Conservation (phyloP, 2,329 filamentous ascomycete species). For the Neurospora sp. region DNA sequence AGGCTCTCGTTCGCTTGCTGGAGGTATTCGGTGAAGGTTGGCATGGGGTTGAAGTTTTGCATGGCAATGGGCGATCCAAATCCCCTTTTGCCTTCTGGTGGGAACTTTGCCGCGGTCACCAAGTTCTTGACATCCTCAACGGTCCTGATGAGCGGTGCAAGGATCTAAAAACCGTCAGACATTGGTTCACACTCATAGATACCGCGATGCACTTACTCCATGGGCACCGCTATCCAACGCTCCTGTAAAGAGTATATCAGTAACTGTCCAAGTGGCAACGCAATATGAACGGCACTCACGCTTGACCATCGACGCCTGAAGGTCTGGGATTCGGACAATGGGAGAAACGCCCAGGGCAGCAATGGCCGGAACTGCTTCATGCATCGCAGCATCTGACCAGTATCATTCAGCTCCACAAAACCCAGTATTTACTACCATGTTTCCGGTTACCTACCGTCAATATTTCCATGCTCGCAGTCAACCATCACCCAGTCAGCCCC, state of each 20-base stretch:
- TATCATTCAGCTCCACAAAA: conserved; percentile 1
- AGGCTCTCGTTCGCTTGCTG: conserved; percentile 46
- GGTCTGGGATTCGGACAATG: conserved; percentile 47
- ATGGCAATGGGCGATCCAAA: conserved; percentile 46
- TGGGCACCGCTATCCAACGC: conserved; percentile 49
- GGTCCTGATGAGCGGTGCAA: conserved; percentile 45
- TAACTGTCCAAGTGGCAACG: neutral
- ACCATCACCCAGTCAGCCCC: conserved; percentile 59
- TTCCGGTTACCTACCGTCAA: conserved; percentile 31
- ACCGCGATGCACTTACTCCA: conserved; percentile 29
- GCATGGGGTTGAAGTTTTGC: conserved; percentile 35
- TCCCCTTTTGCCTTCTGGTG: conserved; percentile 42
- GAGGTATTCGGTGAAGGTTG: conserved; percentile 45
- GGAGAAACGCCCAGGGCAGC: conserved; percentile 45
- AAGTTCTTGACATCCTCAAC: conserved; percentile 41
- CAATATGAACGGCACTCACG: conserved; percentile 26
- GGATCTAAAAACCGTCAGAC: conserved; percentile 23
- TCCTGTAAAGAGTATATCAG: conserved; percentile 26
- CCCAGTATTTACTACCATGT: neutral
- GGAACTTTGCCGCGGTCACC: conserved; percentile 45
- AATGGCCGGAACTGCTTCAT: conserved; percentile 46
- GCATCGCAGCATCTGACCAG: conserved; percentile 40
- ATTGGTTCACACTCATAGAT: neutral
- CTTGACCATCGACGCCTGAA: conserved; percentile 47
- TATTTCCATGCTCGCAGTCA: conserved; percentile 48